phyloP scores from a whole-genome alignment of 768 basidiomycete species.

The Butyriboletus loyo region DNA sequence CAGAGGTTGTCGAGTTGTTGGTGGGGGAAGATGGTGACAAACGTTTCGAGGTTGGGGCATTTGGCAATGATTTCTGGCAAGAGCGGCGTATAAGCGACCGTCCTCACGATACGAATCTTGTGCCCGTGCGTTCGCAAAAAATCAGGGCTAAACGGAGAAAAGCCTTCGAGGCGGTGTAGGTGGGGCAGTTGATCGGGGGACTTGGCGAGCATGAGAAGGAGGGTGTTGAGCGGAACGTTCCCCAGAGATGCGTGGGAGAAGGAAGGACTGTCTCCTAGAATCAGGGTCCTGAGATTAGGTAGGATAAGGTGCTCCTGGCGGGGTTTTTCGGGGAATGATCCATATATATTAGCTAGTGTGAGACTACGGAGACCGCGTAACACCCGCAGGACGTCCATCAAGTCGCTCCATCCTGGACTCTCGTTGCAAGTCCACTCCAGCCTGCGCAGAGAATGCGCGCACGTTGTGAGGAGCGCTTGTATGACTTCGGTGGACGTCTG shows the following conservation, averaged over 20 bases:
- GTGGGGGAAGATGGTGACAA: constrained; percentile 38
- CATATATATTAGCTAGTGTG: constrained; percentile 40
- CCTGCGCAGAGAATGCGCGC: constrained; percentile 37
- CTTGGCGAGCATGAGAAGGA: constrained; percentile 37
- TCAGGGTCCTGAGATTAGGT: constrained; percentile 40
- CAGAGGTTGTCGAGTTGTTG: constrained; percentile 33
- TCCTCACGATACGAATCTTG: constrained; percentile 42
- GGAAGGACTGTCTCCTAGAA: constrained; percentile 35
- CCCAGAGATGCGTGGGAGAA: constrained; percentile 34
- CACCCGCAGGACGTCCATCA: constrained; percentile 35
- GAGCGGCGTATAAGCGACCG: constrained; percentile 33
- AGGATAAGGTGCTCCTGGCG: constrained; percentile 28
- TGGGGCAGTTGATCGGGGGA: constrained; percentile 36
- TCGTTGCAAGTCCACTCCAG: constrained; percentile 47
- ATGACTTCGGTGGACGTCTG: constrained; percentile 35
- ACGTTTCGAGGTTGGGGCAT: constrained; percentile 41
- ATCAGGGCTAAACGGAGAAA: constrained; percentile 39
- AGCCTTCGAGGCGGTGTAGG: constrained; percentile 42
- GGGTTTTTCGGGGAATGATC: constrained; percentile 25
- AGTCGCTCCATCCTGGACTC: constrained; percentile 39
- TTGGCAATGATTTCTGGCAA: constrained; percentile 36
- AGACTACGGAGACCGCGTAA: constrained; percentile 39
- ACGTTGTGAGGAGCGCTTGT: constrained; percentile 31
- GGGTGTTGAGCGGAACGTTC: constrained; percentile 38
- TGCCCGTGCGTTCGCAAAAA: constrained; percentile 42